Percentiles rank a stretch among this genome's conserved stretches.
Evolutionary conservation across 768 basidiomycete species (phyloP).

Genomic region (Mycena filopes): DNA sequence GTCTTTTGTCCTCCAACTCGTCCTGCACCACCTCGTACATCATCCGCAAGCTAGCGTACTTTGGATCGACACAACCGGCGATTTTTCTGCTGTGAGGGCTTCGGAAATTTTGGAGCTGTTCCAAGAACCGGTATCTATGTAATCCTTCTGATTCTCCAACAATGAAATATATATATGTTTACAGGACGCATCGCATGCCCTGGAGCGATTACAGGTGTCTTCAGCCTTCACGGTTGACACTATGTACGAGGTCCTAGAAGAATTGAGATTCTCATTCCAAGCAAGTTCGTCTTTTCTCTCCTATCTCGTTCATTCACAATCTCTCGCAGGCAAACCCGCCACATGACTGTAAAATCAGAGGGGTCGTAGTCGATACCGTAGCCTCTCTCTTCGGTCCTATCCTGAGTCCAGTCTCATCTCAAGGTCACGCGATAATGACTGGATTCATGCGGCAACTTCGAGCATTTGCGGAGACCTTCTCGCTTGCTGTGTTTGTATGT

Average conservation of each 20-base stretch:
- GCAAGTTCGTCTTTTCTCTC: conserved; percentile 37
- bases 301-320: conserved; percentile 8
- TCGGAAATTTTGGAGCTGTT: conserved; percentile 47
- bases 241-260: conserved; percentile 62
- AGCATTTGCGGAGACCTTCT: conserved; percentile 54
- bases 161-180: conserved; percentile 21
- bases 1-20: conserved; percentile 70
- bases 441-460: conserved; percentile 76
- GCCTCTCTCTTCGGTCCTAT: conserved; percentile 72
- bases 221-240: conserved; percentile 67
- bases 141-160: conserved; percentile 4
- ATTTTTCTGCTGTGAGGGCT: conserved; percentile 66
- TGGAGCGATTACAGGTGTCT: conserved; percentile 70
- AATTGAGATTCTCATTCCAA: conserved; percentile 44
- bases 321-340: conserved; percentile 26
- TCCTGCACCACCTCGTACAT: conserved; percentile 61
- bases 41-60: conserved; percentile 52
- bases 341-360: conserved; percentile 43
- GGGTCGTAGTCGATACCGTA: conserved; percentile 72
- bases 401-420: conserved; percentile 72
- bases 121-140: conserved; percentile 38
- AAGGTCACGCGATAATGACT: conserved; percentile 82
- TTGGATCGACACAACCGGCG: conserved; percentile 82
- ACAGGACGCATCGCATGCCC: conserved; percentile 43
- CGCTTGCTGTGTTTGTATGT: conserved; percentile 66